Conservation (phyloP, 345 rosid genomes). For the Anacardium occidentale region DNA sequence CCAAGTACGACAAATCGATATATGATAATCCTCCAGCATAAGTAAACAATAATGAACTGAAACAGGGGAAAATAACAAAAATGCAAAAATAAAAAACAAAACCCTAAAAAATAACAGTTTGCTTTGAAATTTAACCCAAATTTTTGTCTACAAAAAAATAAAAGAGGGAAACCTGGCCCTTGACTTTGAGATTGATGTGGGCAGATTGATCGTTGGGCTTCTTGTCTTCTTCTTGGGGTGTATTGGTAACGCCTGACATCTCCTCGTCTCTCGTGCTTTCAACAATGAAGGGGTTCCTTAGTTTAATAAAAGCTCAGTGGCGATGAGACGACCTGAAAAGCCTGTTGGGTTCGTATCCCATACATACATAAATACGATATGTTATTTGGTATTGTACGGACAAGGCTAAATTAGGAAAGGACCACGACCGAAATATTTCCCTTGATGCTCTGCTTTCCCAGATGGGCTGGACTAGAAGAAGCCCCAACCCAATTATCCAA, state of each 20-base stretch:
- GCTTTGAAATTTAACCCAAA: too few species aligned
- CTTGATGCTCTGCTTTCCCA: too few species aligned
- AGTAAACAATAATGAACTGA: background rate
- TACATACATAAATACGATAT: too few species aligned
- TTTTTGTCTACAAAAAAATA: background rate
- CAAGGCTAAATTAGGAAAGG: too few species aligned
- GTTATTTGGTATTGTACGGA: too few species aligned
- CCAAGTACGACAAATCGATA: background rate
- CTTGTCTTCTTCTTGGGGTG: conserved; percentile 60
- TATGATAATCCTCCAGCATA: too few species aligned
- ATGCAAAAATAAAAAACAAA: background rate
- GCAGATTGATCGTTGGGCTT: conserved; percentile 69
- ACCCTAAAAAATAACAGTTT: background rate
- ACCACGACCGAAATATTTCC: too few species aligned
- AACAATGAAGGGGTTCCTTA: background rate
- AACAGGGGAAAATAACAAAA: background rate
- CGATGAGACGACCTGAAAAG: too few species aligned
- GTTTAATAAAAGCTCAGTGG: background rate
- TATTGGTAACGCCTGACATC: conserved; percentile 37
- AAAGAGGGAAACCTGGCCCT: conserved; percentile 63
- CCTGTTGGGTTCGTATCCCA: too few species aligned
- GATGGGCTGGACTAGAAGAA: too few species aligned
- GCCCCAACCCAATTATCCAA: too few species aligned
- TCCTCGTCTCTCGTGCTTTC: background rate
- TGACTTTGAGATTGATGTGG: conserved; percentile 85